A percentile compares a stretch with the other conserved stretches of the same genome.
phyloP scores from a whole-genome alignment of 345 rosid species.

The Lepidium sativum region DNA sequence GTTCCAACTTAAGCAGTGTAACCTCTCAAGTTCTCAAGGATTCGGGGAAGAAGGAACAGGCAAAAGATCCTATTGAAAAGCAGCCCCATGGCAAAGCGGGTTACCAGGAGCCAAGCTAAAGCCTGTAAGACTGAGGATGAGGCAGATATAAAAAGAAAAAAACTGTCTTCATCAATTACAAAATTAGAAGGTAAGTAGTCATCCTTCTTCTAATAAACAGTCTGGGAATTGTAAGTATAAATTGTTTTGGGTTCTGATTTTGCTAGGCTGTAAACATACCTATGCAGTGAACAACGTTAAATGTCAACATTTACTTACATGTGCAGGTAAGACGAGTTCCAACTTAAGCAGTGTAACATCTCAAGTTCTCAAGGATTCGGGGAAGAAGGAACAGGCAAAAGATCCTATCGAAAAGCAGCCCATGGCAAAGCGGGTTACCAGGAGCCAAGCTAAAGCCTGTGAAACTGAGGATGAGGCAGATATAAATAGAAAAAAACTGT shows the following conservation, averaged over 20 bases:
- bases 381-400: background rate
- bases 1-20: no score
- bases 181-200: no score
- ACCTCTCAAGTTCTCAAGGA: no score
- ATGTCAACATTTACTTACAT: background rate
- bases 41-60: no score
- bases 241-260: background rate
- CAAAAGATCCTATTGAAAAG: no score
- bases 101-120: no score
- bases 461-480: background rate
- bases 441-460: conserved; percentile 26
- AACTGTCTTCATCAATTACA: no score
- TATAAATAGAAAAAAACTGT: background rate
- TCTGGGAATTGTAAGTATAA: conserved; percentile 1
- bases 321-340: conserved; percentile 7
- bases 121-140: no score
- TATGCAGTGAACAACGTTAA: background rate
- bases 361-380: background rate
- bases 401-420: background rate
- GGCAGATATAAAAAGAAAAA: no score
- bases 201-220: conserved; percentile 19
- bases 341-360: background rate
- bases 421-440: conserved; percentile 14
- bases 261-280: background rate
- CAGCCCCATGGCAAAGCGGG: no score